Evolutionary conservation across 1,139 yeast genomes (phyloP), one percentile per base, ranked within the genome.

Genomic region (Kodamaea anthophila): DNA sequence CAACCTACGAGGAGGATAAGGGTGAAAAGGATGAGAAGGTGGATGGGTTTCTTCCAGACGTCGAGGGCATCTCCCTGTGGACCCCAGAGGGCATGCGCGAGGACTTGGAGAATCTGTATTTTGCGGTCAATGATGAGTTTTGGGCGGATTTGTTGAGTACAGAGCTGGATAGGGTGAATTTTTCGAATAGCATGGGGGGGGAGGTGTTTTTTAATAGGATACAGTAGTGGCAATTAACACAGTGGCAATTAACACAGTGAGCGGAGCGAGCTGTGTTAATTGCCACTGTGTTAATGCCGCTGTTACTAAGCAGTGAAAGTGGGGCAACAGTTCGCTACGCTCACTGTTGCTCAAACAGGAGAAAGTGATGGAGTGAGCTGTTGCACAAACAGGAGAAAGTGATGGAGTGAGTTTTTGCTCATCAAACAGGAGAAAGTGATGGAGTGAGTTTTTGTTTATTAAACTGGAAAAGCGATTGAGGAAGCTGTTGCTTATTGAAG

Each of bases 121-220:
- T 49, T 40, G 53, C 60, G 11, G 47, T 65, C 11, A 61, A 63
- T 27, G 71, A 64, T 38, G 71, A 65, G 35, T 65, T 64, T 37
- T 65, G 71, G 71, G 50, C 61, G 6, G 65, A 65, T 36, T 50
- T 65, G 25, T 47, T 65, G 24, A 56, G 60, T 33, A 49, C 65
- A 1, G 60, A 50, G 27, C 42, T 60, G 7, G 62, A 64, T 41
- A 50, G 54, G 32, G 49, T 63, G 28, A 58, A 61, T 36, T 59
- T 64, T 31, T 50, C 62, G n/a, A 57, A 46, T 35, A 51, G 44
- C 29, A 43, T 21, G 21, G 29, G 33, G 14, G 35, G 32, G 7
- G 65, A 59, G 30, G 51, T 57, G 3, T 59, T 58, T 34, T 57
- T 47, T 22, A 29, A 24, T 25, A 26, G 24, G 21, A 28, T 26